phyloP scores from a whole-genome alignment of 2,329 filamentous ascomycete genomes.

The Fusarium subglutinans region DNA sequence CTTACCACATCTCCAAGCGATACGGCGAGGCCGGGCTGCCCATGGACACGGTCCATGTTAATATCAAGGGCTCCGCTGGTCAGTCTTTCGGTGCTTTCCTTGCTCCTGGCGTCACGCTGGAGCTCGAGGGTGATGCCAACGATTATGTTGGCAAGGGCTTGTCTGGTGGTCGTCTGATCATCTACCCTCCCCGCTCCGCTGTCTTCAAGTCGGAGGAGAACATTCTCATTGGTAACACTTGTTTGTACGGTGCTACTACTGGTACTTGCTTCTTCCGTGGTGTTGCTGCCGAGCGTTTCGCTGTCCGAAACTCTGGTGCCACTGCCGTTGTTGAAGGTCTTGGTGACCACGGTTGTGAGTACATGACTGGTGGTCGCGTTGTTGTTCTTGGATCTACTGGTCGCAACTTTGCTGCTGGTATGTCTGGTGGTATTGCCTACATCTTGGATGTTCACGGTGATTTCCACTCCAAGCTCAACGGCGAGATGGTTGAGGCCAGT shows the following conservation, averaged over 20 bases:
- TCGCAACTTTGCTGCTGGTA: slow-evolving; percentile 97
- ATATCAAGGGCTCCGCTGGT: slow-evolving; percentile 94
- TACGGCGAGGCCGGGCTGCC: slow-evolving; percentile 91
- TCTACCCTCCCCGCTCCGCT: slow-evolving; percentile 90
- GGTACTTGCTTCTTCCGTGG: slow-evolving; percentile 97
- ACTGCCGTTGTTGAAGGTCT: slow-evolving; percentile 96
- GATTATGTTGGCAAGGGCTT: slow-evolving; percentile 97
- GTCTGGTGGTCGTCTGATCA: slow-evolving; percentile 89
- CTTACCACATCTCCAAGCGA: slow-evolving; percentile 93
- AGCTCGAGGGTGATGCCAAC: slow-evolving; percentile 95
- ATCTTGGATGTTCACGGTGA: slow-evolving; percentile 89
- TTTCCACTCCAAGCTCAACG: slow-evolving; percentile 93
- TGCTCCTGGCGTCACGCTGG: slow-evolving; percentile 90
- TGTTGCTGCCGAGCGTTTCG: slow-evolving; percentile 95
- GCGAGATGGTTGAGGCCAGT: slow-evolving; percentile 95
- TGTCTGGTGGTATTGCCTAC: slow-evolving; percentile 98
- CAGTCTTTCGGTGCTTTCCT: slow-evolving; percentile 97
- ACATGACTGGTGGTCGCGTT: slow-evolving; percentile 97
- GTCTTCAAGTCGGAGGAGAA: slow-evolving; percentile 98
- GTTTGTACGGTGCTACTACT: slow-evolving; percentile 90
- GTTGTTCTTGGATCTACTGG: slow-evolving; percentile 88
- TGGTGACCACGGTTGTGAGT: slow-evolving; percentile 96
- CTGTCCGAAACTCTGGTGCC: slow-evolving; percentile 94
- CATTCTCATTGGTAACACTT: slow-evolving; percentile 91
- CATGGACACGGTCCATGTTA: slow-evolving; percentile 93